Evolutionary conservation across 1,284 basidiomycete species (phyloP).

Genomic region (Singerocomus rubriflavus): DNA sequence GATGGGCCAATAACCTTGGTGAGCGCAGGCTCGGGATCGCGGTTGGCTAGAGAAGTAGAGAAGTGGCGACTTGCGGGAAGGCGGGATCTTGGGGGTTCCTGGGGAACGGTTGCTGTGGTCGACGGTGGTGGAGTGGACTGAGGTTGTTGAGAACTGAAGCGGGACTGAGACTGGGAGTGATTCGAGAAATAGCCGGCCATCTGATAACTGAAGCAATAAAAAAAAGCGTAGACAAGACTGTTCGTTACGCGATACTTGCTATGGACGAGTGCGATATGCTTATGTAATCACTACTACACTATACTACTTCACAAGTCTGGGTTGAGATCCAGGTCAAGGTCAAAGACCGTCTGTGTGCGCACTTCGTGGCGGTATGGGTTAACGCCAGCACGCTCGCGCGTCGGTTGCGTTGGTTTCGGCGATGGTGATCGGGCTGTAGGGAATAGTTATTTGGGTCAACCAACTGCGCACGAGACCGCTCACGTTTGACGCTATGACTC

Average conservation of each 20-base stretch:
- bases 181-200: conserved; percentile 74
- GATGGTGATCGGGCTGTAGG: conserved; percentile 47
- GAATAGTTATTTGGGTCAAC: not conserved
- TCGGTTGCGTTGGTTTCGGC: conserved; percentile 47
- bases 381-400: conserved; percentile 48
- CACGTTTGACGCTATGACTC: conserved; percentile 74
- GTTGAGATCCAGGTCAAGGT: conserved; percentile 75
- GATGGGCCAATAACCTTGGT: conserved; percentile 17
- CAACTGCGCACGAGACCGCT: conserved; percentile 26
- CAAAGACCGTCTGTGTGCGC: conserved; percentile 59
- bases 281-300: conserved; percentile 25
- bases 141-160: conserved; percentile 55
- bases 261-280: conserved; percentile 13
- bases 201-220: conserved; percentile 32
- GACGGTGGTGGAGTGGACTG: conserved; percentile 49
- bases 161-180: conserved; percentile 69
- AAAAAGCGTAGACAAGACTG: not conserved
- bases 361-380: conserved; percentile 70
- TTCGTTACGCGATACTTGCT: not conserved
- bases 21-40: conserved; percentile 31
- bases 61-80: conserved; percentile 67
- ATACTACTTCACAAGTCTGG: conserved; percentile 54
- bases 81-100: conserved; percentile 40
- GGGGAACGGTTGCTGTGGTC: conserved; percentile 14
- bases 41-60: conserved; percentile 57